A percentile compares a stretch with the other conserved stretches of the same genome.
phyloP scores from a whole-genome alignment of 352 stramenopile species.

The Phytophthora niederhauseri region DNA sequence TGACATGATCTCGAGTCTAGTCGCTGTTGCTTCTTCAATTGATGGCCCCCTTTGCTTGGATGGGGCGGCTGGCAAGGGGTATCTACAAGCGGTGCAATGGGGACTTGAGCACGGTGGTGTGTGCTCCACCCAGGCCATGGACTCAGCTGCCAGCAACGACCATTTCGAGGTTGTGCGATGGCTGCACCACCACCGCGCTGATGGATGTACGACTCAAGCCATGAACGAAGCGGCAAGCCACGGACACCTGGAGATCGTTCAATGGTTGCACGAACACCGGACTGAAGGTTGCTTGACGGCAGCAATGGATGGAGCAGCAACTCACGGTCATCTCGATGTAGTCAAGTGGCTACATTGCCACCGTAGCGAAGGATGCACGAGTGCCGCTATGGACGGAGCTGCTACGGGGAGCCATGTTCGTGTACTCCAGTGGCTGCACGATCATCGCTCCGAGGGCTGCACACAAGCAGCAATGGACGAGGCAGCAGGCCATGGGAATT shows the following conservation, averaged over 20 bases:
- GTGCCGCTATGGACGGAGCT: conserved; percentile 38
- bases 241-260: conserved; percentile 29
- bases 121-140: conserved; percentile 27
- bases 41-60: conserved; percentile 23
- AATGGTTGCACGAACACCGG: conserved; percentile 26
- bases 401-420: conserved; percentile 20
- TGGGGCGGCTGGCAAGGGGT: conserved; percentile 22
- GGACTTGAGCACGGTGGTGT: conserved; percentile 22
- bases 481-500: conserved; percentile 13
- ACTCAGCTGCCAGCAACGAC: conserved; percentile 29
- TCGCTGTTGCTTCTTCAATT: conserved; percentile 18
- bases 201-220: conserved; percentile 27
- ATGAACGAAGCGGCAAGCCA: conserved; percentile 22
- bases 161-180: conserved; percentile 33
- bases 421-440: conserved; percentile 34
- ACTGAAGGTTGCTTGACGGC: conserved; percentile 23
- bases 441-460: conserved; percentile 26
- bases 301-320: conserved; percentile 43
- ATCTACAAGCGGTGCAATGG: conserved; percentile 31
- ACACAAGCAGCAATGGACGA: conserved; percentile 22
- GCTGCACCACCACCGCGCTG: conserved; percentile 26
- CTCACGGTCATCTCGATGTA: conserved; percentile 37
- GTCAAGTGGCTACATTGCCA: conserved; percentile 38
- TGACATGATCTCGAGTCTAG: conserved; percentile 23
- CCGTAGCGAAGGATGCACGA: conserved; percentile 39